Evolutionary conservation across 768 basidiomycete species (phyloP).

Genomic region (Multifurca ochricompacta): DNA sequence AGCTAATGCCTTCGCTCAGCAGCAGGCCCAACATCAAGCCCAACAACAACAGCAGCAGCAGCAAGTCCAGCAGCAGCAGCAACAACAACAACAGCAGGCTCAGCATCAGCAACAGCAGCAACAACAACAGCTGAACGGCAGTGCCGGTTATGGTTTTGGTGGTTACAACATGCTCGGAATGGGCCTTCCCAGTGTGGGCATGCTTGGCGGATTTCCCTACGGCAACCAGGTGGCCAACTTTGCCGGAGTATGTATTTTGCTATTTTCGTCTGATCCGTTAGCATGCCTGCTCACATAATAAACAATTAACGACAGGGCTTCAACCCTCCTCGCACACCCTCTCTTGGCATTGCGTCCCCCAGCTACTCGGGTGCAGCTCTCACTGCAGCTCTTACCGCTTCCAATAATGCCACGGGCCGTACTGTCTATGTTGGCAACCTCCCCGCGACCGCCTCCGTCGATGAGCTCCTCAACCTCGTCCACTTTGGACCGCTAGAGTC

Average conservation of each 20-base stretch:
- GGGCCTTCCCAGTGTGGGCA: conserved; percentile 67
- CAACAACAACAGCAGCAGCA: conserved; percentile 30
- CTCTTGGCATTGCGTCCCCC: conserved; percentile 58
- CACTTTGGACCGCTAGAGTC: conserved; percentile 96
- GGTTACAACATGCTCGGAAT: conserved; percentile 76
- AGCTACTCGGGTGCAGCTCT: conserved; percentile 76
- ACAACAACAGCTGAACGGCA: conserved; percentile 21
- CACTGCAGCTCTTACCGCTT: conserved; percentile 57
- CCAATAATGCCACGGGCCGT: conserved; percentile 59
- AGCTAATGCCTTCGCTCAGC: conserved; percentile 46
- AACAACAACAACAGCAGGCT: conserved; percentile 38
- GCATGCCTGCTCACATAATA: not conserved
- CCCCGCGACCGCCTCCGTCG: conserved; percentile 90
- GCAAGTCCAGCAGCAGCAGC: conserved; percentile 33
- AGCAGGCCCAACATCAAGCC: conserved; percentile 34
- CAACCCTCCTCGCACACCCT: conserved; percentile 54
- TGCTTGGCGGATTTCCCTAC: conserved; percentile 67
- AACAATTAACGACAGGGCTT: conserved; percentile 33
- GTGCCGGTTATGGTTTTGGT: conserved; percentile 50
- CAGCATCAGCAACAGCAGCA: conserved; percentile 25
- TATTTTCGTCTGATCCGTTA: conserved; percentile 5
- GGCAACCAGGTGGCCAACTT: conserved; percentile 62
- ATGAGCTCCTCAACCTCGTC: conserved; percentile 95
- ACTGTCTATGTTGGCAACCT: conserved; percentile 98
- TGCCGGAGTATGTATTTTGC: conserved; percentile 48